Percentiles rank a stretch among this genome's conserved stretches.
Evolutionary conservation across 345 rosid genomes (phyloP).

Genomic region (sweet orange (Citrus sinensis)): DNA sequence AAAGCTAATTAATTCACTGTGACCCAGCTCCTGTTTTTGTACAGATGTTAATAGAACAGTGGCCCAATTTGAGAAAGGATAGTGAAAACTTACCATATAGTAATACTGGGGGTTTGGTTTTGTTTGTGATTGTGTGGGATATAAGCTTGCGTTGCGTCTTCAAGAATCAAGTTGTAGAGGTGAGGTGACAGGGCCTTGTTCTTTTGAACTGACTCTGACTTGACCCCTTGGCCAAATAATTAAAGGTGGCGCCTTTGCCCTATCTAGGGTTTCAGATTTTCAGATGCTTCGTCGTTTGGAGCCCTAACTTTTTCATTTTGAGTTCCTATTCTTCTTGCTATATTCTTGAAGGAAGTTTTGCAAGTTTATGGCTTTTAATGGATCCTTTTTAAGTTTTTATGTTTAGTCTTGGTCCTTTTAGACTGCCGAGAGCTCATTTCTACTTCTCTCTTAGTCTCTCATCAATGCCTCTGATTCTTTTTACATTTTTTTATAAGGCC

Average conservation of each 20-base stretch:
- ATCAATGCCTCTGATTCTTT: no score
- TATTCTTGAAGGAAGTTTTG: not conserved
- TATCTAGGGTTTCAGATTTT: not conserved
- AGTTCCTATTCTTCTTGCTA: no score
- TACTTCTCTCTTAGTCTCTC: no score
- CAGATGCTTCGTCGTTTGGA: not conserved
- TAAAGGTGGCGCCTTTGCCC: not conserved
- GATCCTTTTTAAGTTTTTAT: not conserved
- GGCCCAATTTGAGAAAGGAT: constrained; percentile 16
- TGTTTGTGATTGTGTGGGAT: not conserved
- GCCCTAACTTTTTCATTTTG: not conserved
- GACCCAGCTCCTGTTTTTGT: constrained; percentile 20
- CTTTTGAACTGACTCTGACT: not conserved
- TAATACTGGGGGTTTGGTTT: constrained; percentile 19
- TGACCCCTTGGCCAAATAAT: not conserved
- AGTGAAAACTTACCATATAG: constrained; percentile 14
- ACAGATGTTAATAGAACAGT: constrained; percentile 16
- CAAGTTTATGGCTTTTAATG: not conserved
- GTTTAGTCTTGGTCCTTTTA: not conserved
- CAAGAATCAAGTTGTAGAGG: constrained; percentile 17
- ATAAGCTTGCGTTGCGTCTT: constrained; percentile 46
- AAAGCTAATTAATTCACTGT: constrained; percentile 32
- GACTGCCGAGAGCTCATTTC: no score
- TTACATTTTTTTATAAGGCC: no score
- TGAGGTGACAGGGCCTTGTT: not conserved